These are phyloP conservation scores for Suillus clintonianus DNA, from an alignment of 768 basidiomycete species.

Conservation along the genomic window DNA sequence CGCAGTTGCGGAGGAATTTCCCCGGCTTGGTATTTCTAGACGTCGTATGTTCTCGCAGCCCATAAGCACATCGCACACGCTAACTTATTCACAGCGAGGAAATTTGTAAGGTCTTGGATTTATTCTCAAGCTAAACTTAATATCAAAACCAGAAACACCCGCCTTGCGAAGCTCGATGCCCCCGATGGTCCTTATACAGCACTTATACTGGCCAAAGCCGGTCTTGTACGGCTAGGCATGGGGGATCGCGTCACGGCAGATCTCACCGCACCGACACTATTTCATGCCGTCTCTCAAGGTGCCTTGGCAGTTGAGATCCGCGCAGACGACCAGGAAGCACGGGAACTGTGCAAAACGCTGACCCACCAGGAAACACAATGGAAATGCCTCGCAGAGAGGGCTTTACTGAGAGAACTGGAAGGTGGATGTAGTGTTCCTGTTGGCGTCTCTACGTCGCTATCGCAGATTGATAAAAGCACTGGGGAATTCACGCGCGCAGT, in stretches of 20 bases:
- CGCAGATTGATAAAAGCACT: conserved; percentile 31
- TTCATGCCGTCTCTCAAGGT: conserved; percentile 93
- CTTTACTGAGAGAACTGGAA: conserved; percentile 85
- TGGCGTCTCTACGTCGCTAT: conserved; percentile 65
- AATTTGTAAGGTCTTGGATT: conserved; percentile 64
- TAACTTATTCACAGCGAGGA: conserved; percentile 57
- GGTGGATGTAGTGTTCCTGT: conserved; percentile 98
- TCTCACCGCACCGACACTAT: conserved; percentile 71
- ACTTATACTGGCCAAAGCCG: conserved; percentile 91
- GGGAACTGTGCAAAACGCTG: conserved; percentile 63
- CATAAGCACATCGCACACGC: background rate
- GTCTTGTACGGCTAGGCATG: conserved; percentile 79
- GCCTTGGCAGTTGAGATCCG: conserved; percentile 89
- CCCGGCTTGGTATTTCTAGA: conserved; percentile 81
- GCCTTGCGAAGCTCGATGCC: conserved; percentile 88
- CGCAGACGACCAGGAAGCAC: conserved; percentile 57
- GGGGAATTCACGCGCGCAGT: conserved; percentile 17
- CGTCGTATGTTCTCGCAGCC: conserved; percentile 60
- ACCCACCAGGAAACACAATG: conserved; percentile 80
- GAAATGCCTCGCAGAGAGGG: conserved; percentile 82
- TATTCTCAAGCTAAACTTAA: conserved; percentile 8
- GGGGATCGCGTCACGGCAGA: conserved; percentile 75
- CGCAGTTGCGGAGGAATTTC: conserved; percentile 81
- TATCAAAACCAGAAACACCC: conserved; percentile 67
- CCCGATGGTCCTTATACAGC: conserved; percentile 79